These are phyloP conservation scores for Przewalskia tangutica DNA, from an alignment of 257 asterid genomes.

Conservation along the genomic window DNA sequence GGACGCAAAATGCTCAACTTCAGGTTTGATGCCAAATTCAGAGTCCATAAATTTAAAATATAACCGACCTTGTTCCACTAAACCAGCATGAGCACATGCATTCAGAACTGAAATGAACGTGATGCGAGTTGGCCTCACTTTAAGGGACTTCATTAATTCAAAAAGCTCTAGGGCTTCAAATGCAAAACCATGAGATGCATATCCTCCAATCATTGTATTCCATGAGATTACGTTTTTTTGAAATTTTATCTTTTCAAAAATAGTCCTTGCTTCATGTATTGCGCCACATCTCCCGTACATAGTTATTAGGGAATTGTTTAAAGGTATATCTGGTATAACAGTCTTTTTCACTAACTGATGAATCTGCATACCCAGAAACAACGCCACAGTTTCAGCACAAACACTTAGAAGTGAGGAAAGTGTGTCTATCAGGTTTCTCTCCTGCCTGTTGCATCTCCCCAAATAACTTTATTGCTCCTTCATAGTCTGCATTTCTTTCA, in stretches of 20 bases:
- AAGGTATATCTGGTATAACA: constrained; percentile 54
- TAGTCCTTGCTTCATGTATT: constrained; percentile 55
- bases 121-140: constrained; percentile 53
- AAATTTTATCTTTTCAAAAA: constrained; percentile 45
- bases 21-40: constrained; percentile 62
- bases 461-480: constrained; percentile 51
- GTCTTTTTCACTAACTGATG: constrained; percentile 58
- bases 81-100: constrained; percentile 77
- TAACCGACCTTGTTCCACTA: constrained; percentile 49
- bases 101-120: constrained; percentile 73
- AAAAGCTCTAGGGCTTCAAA: constrained; percentile 57
- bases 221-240: constrained; percentile 65
- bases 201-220: constrained; percentile 90
- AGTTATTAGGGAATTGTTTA: constrained; percentile 72
- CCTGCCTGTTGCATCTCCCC: constrained; percentile 59
- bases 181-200: constrained; percentile 65
- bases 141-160: constrained; percentile 49
- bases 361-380: constrained; percentile 57
- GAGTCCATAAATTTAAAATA: constrained; percentile 52
- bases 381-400: constrained; percentile 61
- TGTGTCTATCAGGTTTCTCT: constrained; percentile 66
- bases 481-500: constrained; percentile 42
- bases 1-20: constrained; percentile 68
- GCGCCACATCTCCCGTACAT: constrained; percentile 83
- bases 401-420: constrained; percentile 68